Evolutionary conservation across 116 monocot species (phyloP).

Genomic region (Iris pallida): DNA sequence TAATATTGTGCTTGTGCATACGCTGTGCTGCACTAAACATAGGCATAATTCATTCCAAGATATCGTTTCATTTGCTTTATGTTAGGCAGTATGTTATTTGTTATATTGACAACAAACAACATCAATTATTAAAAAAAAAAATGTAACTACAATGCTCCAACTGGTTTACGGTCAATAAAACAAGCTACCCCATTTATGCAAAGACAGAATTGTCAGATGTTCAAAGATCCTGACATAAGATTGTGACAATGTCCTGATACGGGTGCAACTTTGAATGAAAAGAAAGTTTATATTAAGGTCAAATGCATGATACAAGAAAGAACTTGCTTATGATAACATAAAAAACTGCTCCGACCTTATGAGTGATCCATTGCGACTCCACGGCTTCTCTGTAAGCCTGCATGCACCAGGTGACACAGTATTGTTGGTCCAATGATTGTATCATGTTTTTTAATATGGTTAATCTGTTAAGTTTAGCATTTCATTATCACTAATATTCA

Average conservation of each 20-base stretch:
- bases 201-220: neutral
- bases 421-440: no score
- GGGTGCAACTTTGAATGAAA: neutral
- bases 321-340: neutral
- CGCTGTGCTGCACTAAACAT: no score
- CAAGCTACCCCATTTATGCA: neutral
- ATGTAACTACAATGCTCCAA: neutral
- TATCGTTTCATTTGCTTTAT: neutral
- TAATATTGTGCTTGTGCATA: no score
- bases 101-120: neutral
- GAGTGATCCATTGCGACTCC: slow-evolving; percentile 41
- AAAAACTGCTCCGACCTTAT: slow-evolving; percentile 8
- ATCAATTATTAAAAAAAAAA: neutral
- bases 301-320: neutral
- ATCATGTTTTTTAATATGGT: no score
- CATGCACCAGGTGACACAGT: slow-evolving; percentile 70
- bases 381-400: slow-evolving; percentile 69
- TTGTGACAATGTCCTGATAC: neutral
- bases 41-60: no score
- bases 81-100: neutral
- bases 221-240: neutral
- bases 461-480: no score
- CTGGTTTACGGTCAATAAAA: neutral
- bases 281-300: neutral
- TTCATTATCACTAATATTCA: no score